Conservation (phyloP, 169 alveolate genomes). For the Cryptosporidium meleagridis region DNA sequence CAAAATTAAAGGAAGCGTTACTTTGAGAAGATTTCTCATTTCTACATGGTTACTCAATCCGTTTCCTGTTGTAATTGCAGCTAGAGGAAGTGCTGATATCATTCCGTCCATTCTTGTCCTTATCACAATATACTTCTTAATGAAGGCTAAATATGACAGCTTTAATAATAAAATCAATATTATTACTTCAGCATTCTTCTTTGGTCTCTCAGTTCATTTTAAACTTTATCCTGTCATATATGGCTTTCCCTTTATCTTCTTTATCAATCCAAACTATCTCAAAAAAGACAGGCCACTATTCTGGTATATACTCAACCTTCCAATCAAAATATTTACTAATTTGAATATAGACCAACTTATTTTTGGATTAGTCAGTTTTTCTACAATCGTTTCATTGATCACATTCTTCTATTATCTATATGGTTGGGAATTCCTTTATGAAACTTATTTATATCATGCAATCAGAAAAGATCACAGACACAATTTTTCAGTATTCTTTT, state of each 20-base stretch:
- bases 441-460: conserved; percentile 95
- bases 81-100: conserved; percentile 95
- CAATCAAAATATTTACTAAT: conserved; percentile 68
- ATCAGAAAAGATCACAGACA: conserved; percentile 97
- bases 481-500: conserved; percentile 96
- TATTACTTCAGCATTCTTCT: conserved; percentile 86
- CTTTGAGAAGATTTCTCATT: conserved; percentile 72
- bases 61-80: conserved; percentile 89
- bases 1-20: conserved; percentile 40
- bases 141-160: conserved; percentile 77
- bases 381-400: conserved; percentile 81
- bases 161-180: conserved; percentile 76
- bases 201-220: conserved; percentile 95
- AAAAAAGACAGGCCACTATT: conserved; percentile 65
- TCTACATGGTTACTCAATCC: conserved; percentile 94
- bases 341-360: conserved; percentile 78
- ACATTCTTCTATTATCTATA: conserved; percentile 86
- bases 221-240: conserved; percentile 96
- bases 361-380: conserved; percentile 84
- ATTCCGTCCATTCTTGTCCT: conserved; percentile 82
- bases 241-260: conserved; percentile 89
- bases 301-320: conserved; percentile 62
- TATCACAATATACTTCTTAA: conserved; percentile 79
- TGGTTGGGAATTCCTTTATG: conserved; percentile 92
- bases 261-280: conserved; percentile 76